Evolutionary conservation across 257 asterid species (phyloP), one percentile per base, ranked within the genome.

Genomic region (Scutellaria baicalensis): DNA sequence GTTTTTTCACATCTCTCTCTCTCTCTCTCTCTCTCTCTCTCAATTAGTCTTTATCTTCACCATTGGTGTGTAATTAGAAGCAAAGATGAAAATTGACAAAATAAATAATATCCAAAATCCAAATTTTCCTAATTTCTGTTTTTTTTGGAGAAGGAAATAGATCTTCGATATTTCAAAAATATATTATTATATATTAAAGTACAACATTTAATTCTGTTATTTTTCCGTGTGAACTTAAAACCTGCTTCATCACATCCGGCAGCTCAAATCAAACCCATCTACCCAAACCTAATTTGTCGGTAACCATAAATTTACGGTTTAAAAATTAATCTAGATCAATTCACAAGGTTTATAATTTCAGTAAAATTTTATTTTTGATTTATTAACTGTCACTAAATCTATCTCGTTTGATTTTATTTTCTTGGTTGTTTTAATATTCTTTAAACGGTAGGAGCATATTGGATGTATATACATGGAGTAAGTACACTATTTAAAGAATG

Each of bases 91-190:
- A 56, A 72, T 47, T 47, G 62, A 45, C 10, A 64, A 55, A 55
- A 33, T 61, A 65, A 33, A 72, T 54, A 31, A 36, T 42, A 63
- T 72, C 59, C 49, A 7, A 65, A 33, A 63, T 72, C 59, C 49
- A 7, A 65, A 33, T 23, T 20, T 31, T 21, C 13, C 45, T 40
- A 59, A 59, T 59, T 59, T 69, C 11, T 33, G 54, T 9, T 59
- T 49, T 11, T 20, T 23, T 14, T 21, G 5, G 20, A 10, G 7
- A 57, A 58, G 58, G 31, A 55, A 67, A 21, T 27, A 27, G n/a
- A 39, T 51, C 64, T 66, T 31, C 10, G 2, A 4, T 54, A 44
- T 44, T 47, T 14, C 6, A 13, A 47, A 16, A 27, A 3, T 5
- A 4, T 1, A 14, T 10, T 8, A 12, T 27, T 8, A 27, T 57